These are phyloP conservation scores for Tricholoma sp. DNA, from an alignment of 768 basidiomycete species.

Conservation along the genomic window DNA sequence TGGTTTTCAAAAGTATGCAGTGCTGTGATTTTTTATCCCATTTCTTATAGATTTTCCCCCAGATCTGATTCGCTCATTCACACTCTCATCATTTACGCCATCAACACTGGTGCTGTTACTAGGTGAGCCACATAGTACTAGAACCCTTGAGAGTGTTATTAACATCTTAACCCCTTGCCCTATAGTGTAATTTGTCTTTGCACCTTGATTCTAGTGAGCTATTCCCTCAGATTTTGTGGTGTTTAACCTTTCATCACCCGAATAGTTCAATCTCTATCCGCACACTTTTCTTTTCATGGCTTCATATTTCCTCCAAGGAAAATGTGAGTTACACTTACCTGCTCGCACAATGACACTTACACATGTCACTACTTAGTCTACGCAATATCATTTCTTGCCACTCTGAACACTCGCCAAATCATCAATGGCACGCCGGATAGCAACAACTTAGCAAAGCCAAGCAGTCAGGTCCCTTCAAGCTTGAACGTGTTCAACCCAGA, in stretches of 20 bases:
- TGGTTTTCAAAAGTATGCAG: conserved; percentile 33
- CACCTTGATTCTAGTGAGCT: not conserved
- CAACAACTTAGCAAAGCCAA: not conserved
- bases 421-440: conserved; percentile 13
- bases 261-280: not conserved
- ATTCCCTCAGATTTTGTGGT: not conserved
- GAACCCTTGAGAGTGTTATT: not conserved
- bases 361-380: conserved; percentile 24
- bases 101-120: conserved; percentile 58
- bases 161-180: not conserved
- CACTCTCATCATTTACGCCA: conserved; percentile 50
- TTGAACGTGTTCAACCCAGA: not conserved
- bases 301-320: not conserved
- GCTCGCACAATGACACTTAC: not conserved
- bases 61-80: conserved; percentile 56
- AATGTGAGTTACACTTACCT: not conserved
- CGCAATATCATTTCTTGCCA: conserved; percentile 34
- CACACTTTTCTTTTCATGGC: not conserved
- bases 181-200: not conserved
- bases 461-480: not conserved
- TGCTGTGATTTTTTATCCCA: not conserved
- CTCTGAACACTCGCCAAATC: conserved; percentile 51
- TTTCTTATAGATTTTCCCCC: not conserved
- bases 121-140: conserved; percentile 28
- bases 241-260: not conserved